Percentiles rank a stretch among this genome's conserved stretches.
Conservation (phyloP, 768 basidiomycete genomes). For the Collybia sordida region DNA sequence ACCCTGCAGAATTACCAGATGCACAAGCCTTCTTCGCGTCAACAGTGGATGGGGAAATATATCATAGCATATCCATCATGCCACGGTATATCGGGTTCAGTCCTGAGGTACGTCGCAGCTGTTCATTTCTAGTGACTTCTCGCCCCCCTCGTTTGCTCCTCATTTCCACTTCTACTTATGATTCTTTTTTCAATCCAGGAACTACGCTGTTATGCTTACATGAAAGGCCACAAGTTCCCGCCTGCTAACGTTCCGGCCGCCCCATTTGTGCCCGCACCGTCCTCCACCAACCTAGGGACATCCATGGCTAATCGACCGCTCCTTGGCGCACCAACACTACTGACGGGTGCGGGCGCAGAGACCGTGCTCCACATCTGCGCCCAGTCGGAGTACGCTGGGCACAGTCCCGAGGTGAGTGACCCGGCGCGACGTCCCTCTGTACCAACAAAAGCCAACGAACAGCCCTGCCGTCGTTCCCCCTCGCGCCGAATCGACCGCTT, state of each 20-base stretch:
- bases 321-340: constrained; percentile 3
- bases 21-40: constrained; percentile 18
- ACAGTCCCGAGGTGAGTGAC: constrained; percentile 46
- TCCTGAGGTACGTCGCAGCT: constrained; percentile 36
- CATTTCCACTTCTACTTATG: not conserved
- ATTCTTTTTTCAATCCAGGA: constrained; percentile 30
- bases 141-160: not conserved
- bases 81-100: constrained; percentile 33
- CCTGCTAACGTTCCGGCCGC: constrained; percentile 25
- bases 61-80: constrained; percentile 39
- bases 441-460: not conserved
- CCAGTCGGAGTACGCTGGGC: constrained; percentile 35
- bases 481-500: not conserved
- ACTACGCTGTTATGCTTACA: constrained; percentile 41
- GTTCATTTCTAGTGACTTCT: not conserved
- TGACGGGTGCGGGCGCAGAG: constrained; percentile 23
- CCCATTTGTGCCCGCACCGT: constrained; percentile 16
- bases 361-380: constrained; percentile 35
- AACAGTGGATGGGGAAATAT: constrained; percentile 21
- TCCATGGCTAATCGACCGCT: not conserved
- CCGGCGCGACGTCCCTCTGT: not conserved
- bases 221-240: constrained; percentile 30
- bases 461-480: not conserved
- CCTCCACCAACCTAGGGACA: not conserved
- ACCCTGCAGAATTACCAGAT: constrained; percentile 17